Evolutionary conservation across 352 stramenopile genomes (phyloP).

Genomic region (Globisporangium okanoganense): DNA sequence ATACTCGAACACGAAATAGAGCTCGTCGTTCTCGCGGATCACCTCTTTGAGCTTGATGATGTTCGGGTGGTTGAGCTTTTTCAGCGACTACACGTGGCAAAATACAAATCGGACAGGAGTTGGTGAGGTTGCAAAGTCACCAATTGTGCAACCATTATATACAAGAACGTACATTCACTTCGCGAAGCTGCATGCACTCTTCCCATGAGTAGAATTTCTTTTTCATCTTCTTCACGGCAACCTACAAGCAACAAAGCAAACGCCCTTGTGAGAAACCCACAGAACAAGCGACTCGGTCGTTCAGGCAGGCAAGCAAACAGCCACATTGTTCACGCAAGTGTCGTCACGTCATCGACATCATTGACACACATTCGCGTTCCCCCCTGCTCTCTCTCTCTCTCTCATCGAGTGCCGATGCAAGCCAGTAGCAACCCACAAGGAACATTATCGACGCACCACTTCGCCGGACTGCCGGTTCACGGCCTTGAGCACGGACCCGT

Average conservation of each 20-base stretch:
- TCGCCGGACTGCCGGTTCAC: conserved; percentile 92
- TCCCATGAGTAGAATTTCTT: conserved; percentile 97
- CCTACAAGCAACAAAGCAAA: conserved; percentile 27
- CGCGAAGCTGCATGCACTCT: conserved; percentile 95
- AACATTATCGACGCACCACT: conserved; percentile 71
- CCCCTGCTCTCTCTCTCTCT: too few relatives aligned
- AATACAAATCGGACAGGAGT: neutral
- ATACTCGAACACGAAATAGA: conserved; percentile 99
- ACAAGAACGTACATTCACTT: conserved; percentile 89
- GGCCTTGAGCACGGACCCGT: conserved; percentile 94
- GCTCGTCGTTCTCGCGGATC: conserved; percentile 95
- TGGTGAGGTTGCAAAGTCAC: neutral
- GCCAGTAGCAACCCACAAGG: too few relatives aligned
- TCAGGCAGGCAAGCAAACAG: too few relatives aligned
- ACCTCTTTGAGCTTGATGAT: conserved; percentile 99
- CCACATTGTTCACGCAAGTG: too few relatives aligned
- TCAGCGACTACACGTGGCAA: conserved; percentile 63
- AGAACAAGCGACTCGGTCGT: neutral
- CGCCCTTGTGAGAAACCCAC: neutral
- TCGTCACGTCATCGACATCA: too few relatives aligned
- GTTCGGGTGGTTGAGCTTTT: conserved; percentile 96
- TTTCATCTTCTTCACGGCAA: conserved; percentile 98
- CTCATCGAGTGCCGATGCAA: too few relatives aligned
- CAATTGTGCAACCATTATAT: neutral
- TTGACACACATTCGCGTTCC: too few relatives aligned